Base-by-base conservation (phyloP, 768 basidiomycete species). In the Dendrothele bispora region DNA sequence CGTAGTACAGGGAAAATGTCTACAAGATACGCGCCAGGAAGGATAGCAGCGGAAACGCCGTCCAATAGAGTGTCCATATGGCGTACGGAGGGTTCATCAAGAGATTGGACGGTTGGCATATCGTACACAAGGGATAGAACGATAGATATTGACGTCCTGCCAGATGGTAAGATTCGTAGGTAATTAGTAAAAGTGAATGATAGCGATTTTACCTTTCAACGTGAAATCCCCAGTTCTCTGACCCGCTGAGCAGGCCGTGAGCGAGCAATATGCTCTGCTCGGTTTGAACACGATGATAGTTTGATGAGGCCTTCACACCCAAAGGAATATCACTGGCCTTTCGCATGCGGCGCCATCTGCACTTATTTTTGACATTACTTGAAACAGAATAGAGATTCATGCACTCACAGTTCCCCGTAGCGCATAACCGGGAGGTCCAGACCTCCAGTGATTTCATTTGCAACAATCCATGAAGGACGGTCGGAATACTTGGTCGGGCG, bases 271-370 rank as follows among this genome's bases (percentile, higher is more conserved):
- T 26, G 17, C 37, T 38, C 32, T 47, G 37, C 12, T 47, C 38
- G 28, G 37, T 27, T 28, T 47, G 37, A 1, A 22, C 38, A 18
- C 37, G 46, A 7, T 39, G 38, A 38, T 47, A 47, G 17, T 47
- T 25, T 17, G 11, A 18, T 17, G 34, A 37, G 14, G 22, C 18
- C 15, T 38, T 18, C n/a, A 29, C 37, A 15, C 39, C 39, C 1
- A 47, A 22, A 22, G 37, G 37, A 12, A 38, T 20, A 39, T 47
- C 37, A 18, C 46, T 27, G 17, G 46, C 46, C 10, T 38, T 36
- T 21, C 46, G 46, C 46, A 47, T 47, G 4, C 17, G 28, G n/a
- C 37, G 46, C 46, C 46, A 47, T 30, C 46, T 47, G 26, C 26
- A 17, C 10, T 28, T 5, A 39, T 24, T 2, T 2, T 38, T 8